Percentiles rank a stretch among this genome's conserved stretches.
Conservation (phyloP, 2,329 filamentous ascomycete species). For the Orbilia javanica region DNA sequence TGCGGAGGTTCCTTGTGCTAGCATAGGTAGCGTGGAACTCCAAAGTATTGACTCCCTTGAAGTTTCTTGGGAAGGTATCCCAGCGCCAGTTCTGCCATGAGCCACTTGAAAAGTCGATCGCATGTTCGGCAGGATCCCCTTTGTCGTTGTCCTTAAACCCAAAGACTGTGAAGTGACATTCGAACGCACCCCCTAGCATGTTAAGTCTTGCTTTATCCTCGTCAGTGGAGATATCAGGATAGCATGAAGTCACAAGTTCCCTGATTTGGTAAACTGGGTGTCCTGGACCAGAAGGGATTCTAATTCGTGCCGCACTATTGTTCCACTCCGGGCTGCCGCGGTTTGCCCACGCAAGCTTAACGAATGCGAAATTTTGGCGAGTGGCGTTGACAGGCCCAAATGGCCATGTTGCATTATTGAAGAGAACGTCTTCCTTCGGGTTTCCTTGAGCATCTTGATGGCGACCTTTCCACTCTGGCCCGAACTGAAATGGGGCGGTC, state of each 20-base stretch:
- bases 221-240: background rate
- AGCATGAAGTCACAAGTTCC: constrained; percentile 12
- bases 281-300: background rate
- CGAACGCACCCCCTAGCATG: constrained; percentile 12
- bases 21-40: constrained; percentile 50
- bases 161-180: constrained; percentile 47
- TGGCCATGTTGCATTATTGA: constrained; percentile 16
- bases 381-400: constrained; percentile 28
- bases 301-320: constrained; percentile 1
- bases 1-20: constrained; percentile 29
- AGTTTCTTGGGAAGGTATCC: constrained; percentile 33
- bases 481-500: constrained; percentile 36
- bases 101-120: constrained; percentile 7
- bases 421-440: constrained; percentile 1
- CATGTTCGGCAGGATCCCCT: constrained; percentile 33
- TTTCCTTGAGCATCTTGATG: constrained; percentile 42
- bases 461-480: constrained; percentile 32
- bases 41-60: constrained; percentile 28
- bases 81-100: constrained; percentile 16
- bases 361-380: constrained; percentile 36
- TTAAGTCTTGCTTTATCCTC: constrained; percentile 6
- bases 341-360: constrained; percentile 24
- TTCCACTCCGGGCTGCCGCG: constrained; percentile 21
- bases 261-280: constrained; percentile 10
- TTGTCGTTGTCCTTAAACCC: constrained; percentile 22